A percentile compares a stretch with the other conserved stretches of the same genome.
Conservation (phyloP, 306 rosid genomes). For the Mimosa bimucronata region DNA sequence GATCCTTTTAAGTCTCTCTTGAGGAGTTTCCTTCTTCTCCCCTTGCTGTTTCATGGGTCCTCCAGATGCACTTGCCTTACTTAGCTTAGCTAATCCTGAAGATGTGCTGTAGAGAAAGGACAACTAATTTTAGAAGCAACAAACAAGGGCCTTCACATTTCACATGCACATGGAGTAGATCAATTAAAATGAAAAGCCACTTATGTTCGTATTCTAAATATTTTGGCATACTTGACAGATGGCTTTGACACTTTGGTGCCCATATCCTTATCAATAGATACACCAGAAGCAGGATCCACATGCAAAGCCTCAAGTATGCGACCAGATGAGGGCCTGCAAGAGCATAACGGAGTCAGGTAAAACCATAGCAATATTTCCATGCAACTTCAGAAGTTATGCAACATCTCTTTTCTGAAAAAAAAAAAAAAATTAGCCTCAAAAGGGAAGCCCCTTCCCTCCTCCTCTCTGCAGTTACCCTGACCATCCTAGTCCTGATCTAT, state of each 20-base stretch:
- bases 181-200: not conserved
- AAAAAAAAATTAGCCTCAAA: conserved; percentile 53
- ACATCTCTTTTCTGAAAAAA: conserved; percentile 48
- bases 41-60: conserved; percentile 72
- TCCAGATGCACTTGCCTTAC: conserved; percentile 76
- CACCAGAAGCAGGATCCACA: conserved; percentile 98
- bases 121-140: not conserved
- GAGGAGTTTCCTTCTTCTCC: conserved; percentile 99
- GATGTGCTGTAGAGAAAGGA: conserved; percentile 63
- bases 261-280: conserved; percentile 77
- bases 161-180: not conserved
- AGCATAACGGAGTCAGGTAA: conserved; percentile 59
- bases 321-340: conserved; percentile 87
- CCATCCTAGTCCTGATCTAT: conserved; percentile 81
- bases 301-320: conserved; percentile 94
- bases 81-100: conserved; percentile 78
- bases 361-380: conserved; percentile 45
- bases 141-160: not conserved
- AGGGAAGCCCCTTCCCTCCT: conserved; percentile 70
- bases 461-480: conserved; percentile 64
- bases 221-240: conserved; percentile 61
- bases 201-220: not conserved
- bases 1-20: conserved; percentile 96
- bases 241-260: conserved; percentile 69
- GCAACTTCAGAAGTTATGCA: conserved; percentile 48